Percentiles rank a stretch among this genome's conserved stretches.
These are phyloP conservation scores for Phialemonium atrogriseum DNA, from an alignment of 2,329 filamentous ascomycete genomes.

Conservation along the genomic window DNA sequence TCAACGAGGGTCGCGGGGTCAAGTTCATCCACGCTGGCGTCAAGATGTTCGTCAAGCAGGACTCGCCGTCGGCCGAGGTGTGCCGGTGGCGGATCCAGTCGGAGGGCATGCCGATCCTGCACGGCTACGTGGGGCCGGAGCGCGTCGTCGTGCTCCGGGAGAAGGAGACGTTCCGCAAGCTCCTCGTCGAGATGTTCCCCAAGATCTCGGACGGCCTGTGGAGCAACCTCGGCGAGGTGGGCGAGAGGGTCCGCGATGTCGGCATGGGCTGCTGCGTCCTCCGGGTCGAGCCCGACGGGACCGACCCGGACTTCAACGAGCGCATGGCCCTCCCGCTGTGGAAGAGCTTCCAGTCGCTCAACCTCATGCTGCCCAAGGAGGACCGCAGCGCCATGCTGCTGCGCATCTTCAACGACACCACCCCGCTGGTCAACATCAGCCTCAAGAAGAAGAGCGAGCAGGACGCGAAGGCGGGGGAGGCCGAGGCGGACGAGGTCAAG, in stretches of 20 bases:
- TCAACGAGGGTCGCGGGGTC: conserved; percentile 85
- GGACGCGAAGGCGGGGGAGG: conserved; percentile 13
- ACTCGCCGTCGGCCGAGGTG: conserved; percentile 76
- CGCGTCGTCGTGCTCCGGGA: conserved; percentile 68
- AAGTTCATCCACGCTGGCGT: conserved; percentile 96
- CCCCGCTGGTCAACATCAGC: conserved; percentile 67
- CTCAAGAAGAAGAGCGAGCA: conserved; percentile 39
- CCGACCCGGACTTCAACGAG: conserved; percentile 55
- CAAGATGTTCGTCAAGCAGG: conserved; percentile 99
- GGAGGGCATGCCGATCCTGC: conserved; percentile 84
- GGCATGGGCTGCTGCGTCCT: conserved; percentile 90
- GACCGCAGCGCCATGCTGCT: conserved; percentile 88
- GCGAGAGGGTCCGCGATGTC: conserved; percentile 69
- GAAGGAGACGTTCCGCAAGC: conserved; percentile 69
- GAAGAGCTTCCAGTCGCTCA: conserved; percentile 86
- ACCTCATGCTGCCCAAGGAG: conserved; percentile 97
- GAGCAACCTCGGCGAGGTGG: conserved; percentile 77
- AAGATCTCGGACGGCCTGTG: conserved; percentile 70
- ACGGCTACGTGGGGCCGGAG: conserved; percentile 77
- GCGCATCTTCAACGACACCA: conserved; percentile 82
- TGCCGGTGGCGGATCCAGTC: conserved; percentile 94
- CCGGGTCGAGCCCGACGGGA: conserved; percentile 66
- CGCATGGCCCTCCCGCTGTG: conserved; percentile 85
- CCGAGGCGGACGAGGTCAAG: conserved; percentile 7
- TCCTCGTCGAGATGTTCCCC: conserved; percentile 95